These are phyloP conservation scores for Aspergillus pseudoglaucus DNA, from an alignment of 2,329 filamentous ascomycete species.

Conservation along the genomic window DNA sequence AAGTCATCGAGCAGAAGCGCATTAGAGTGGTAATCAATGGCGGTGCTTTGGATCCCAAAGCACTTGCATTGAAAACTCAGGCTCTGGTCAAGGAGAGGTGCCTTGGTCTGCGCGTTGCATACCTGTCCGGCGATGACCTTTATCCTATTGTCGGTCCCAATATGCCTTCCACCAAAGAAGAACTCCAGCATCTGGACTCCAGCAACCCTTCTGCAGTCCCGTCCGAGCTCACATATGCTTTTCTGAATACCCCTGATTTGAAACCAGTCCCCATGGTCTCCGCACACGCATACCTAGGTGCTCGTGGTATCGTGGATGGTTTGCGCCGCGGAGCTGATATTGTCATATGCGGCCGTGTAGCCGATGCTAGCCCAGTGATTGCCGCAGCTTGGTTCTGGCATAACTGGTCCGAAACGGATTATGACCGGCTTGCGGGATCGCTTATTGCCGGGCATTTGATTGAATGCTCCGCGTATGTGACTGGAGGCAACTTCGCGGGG, in stretches of 20 bases:
- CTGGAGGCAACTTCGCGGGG: slow-evolving; percentile 51
- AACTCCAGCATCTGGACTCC: slow-evolving; percentile 38
- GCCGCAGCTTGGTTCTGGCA: slow-evolving; percentile 54
- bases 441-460: slow-evolving; percentile 50
- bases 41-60: slow-evolving; percentile 50
- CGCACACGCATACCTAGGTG: slow-evolving; percentile 46
- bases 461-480: slow-evolving; percentile 50
- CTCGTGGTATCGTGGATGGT: slow-evolving; percentile 42
- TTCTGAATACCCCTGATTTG: slow-evolving; percentile 30
- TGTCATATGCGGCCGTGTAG: slow-evolving; percentile 45
- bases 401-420: slow-evolving; percentile 44
- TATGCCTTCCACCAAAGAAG: slow-evolving; percentile 25
- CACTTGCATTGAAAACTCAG: slow-evolving; percentile 42
- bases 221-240: slow-evolving; percentile 31
- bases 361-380: slow-evolving; percentile 49
- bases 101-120: slow-evolving; percentile 38
- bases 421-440: slow-evolving; percentile 46
- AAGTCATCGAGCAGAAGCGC: slow-evolving; percentile 40
- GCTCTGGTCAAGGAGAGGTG: slow-evolving; percentile 32
- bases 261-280: slow-evolving; percentile 42
- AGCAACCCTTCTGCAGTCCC: slow-evolving; percentile 31
- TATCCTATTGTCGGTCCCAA: slow-evolving; percentile 25
- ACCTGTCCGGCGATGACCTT: slow-evolving; percentile 43
- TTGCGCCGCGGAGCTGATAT: slow-evolving; percentile 42
- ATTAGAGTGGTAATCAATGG: slow-evolving; percentile 55